Conservation (phyloP, 108 stramenopile genomes). For the Cafeteria roenbergensis region DNA sequence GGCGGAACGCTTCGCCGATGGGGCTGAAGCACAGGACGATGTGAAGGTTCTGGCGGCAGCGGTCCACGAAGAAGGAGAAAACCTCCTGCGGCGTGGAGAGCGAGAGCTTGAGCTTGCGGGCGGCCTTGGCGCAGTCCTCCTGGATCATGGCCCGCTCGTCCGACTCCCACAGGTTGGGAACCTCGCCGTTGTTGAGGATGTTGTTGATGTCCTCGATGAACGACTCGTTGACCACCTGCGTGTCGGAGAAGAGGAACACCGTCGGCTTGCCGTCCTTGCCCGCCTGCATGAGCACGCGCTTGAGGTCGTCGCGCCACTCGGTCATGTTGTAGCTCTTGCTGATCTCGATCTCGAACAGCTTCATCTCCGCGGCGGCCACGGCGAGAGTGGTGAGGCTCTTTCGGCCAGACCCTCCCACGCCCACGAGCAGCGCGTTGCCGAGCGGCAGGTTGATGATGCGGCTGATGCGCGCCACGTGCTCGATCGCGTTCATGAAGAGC, state of each 20-base stretch:
- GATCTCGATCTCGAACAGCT: conserved; percentile 48
- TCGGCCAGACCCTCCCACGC: conserved; percentile 50
- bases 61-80: conserved; percentile 41
- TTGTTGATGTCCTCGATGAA: conserved; percentile 57
- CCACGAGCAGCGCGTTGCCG: conserved; percentile 51
- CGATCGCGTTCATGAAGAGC: conserved; percentile 49
- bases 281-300: conserved; percentile 36
- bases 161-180: conserved; percentile 44
- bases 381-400: conserved; percentile 47
- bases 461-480: conserved; percentile 47
- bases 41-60: conserved; percentile 46
- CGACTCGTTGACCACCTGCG: conserved; percentile 46
- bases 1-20: conserved; percentile 55
- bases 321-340: conserved; percentile 40
- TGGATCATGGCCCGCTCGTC: conserved; percentile 40
- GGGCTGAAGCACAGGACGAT: conserved; percentile 46
- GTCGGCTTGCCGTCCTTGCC: conserved; percentile 39
- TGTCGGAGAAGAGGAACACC: conserved; percentile 52
- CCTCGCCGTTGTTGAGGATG: conserved; percentile 56
- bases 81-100: conserved; percentile 31
- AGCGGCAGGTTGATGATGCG: conserved; percentile 44
- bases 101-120: conserved; percentile 25
- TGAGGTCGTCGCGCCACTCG: conserved; percentile 51
- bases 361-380: conserved; percentile 39
- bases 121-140: conserved; percentile 23